These are phyloP conservation scores for Periglandula ipomoeae DNA, from an alignment of 2,329 filamentous ascomycete genomes.

Conservation along the genomic window DNA sequence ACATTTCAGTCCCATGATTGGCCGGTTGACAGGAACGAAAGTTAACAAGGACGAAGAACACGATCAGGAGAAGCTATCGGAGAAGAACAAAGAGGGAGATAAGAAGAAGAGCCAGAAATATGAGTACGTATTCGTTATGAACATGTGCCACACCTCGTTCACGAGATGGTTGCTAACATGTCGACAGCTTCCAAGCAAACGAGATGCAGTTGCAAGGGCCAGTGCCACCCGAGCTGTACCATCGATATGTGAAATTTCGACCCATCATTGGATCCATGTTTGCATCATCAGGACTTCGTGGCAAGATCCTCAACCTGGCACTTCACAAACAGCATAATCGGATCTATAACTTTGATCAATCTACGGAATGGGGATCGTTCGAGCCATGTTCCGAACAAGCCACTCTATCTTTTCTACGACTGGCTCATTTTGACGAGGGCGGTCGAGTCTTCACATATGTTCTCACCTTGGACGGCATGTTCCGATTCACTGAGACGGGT, in stretches of 20 bases:
- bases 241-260: conserved; percentile 87
- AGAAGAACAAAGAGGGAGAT: conserved; percentile 18
- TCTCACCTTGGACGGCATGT: conserved; percentile 73
- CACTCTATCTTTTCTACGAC: conserved; percentile 70
- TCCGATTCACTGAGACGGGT: conserved; percentile 90
- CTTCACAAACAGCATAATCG: conserved; percentile 84
- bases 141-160: background rate
- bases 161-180: background rate
- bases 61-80: conserved; percentile 20
- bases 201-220: conserved; percentile 83
- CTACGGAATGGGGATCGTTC: conserved; percentile 65
- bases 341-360: conserved; percentile 79
- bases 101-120: conserved; percentile 59
- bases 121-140: conserved; percentile 46
- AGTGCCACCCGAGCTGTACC: conserved; percentile 71
- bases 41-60: conserved; percentile 50
- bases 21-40: conserved; percentile 66
- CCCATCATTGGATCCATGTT: conserved; percentile 90
- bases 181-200: conserved; percentile 74
- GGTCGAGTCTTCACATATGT: conserved; percentile 88
- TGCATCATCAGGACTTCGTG: conserved; percentile 64
- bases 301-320: conserved; percentile 71
- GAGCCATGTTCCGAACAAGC: conserved; percentile 59
- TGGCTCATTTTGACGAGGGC: conserved; percentile 79
- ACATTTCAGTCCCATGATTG: conserved; percentile 84